Evolutionary conservation across 2,329 filamentous ascomycete species (phyloP), one percentile per base, ranked within the genome.

Genomic region (Cercospora nicotianae): DNA sequence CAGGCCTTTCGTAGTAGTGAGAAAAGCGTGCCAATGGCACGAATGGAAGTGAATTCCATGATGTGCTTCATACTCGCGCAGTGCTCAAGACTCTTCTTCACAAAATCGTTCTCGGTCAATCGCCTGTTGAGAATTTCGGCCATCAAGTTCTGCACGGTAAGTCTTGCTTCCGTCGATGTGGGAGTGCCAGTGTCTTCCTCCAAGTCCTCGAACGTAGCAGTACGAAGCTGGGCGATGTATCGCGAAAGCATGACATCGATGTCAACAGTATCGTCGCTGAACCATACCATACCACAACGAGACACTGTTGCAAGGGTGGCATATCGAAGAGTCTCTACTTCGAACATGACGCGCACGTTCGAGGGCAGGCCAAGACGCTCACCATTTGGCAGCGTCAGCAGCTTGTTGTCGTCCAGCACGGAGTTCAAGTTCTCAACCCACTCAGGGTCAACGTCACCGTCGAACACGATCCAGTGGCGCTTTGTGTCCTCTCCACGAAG

Each of bases 251-350:
- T 91, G 91, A 99, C 97, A 72, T 87, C 87, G 1, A 94, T 88
- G 33, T 93, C 94, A 48, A 99, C 94, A 30, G 94, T 98, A 77
- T 99, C 96, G 75, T 97, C 94, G 78, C 93, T 99, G 82, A 98
- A 99, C 95, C 95, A 99, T 13, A 99, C 96, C 95, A 99, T 99
- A 86, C 95, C 95, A 79, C 95, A 99, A 82, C 95, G 93, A 89
- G 92, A 96, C 77, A 99, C 95, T n/a, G 95, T 99, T 65, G 95
- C 95, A 55, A 99, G 87, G 0, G 95, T 99, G 42, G 95, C 95
- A 78, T 99, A 99, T 78, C 96, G 97, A 68, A 99, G 85, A 3
- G 90, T 98, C 82, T 99, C 96, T 39, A 99, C 95, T 83, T 99
- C 95, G 76, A 99, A 99, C 94, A 99, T 97, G 81, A 99, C 96